These are phyloP conservation scores for Chrysoporthe cubensis DNA, from an alignment of 2,329 filamentous ascomycete genomes.

Conservation along the genomic window DNA sequence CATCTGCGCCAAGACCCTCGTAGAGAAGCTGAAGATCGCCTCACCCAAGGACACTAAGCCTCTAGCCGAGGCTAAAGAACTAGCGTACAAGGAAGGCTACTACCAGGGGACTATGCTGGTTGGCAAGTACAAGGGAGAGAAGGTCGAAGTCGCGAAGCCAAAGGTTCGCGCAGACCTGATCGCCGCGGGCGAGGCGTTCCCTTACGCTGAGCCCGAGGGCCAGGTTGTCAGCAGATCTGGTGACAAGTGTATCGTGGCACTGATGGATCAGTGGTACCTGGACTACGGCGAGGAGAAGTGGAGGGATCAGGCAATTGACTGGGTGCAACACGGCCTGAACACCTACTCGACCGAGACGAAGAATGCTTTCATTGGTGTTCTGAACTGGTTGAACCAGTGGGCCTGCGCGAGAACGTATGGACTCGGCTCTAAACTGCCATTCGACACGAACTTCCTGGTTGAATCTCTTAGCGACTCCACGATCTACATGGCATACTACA, in stretches of 20 bases:
- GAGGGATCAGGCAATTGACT: slow-evolving; percentile 75
- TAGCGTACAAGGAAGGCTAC: slow-evolving; percentile 96
- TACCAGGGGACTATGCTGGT: slow-evolving; percentile 89
- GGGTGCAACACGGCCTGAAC: slow-evolving; percentile 75
- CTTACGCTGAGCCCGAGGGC: slow-evolving; percentile 91
- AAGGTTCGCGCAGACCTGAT: slow-evolving; percentile 81
- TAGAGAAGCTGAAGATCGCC: slow-evolving; percentile 93
- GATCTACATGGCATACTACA: slow-evolving; percentile 87
- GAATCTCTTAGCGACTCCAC: slow-evolving; percentile 92
- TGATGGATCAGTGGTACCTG: slow-evolving; percentile 97
- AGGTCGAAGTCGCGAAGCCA: slow-evolving; percentile 84
- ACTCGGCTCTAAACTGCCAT: slow-evolving; percentile 90
- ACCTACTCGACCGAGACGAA: slow-evolving; percentile 79
- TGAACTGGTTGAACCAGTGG: slow-evolving; percentile 96
- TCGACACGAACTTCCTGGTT: slow-evolving; percentile 89
- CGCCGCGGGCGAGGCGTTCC: slow-evolving; percentile 78
- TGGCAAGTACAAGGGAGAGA: slow-evolving; percentile 85
- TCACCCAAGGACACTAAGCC: slow-evolving; percentile 94
- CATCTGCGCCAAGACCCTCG: slow-evolving; percentile 78
- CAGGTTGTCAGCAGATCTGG: slow-evolving; percentile 86
- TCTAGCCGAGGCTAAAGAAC: slow-evolving; percentile 90
- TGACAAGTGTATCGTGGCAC: slow-evolving; percentile 90
- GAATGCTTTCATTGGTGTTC: slow-evolving; percentile 79
- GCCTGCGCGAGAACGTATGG: slow-evolving; percentile 91
- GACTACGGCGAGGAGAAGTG: slow-evolving; percentile 93